Evolutionary conservation across 371 early-diverging fungal species (phyloP), one percentile per base, ranked within the genome.

Genomic region (Mucor lusitanicus): DNA sequence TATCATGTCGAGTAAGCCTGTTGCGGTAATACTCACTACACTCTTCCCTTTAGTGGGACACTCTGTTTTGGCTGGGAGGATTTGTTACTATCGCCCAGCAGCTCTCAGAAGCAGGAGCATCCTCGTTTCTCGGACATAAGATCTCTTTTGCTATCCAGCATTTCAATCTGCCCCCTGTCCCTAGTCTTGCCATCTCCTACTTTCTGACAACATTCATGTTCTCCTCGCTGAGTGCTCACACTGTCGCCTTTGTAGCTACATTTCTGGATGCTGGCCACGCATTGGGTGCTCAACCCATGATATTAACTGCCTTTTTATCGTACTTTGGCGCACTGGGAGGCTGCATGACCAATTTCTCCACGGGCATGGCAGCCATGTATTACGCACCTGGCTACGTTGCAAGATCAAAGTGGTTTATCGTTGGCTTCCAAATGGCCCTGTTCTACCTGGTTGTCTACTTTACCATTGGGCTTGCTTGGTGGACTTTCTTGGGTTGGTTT

Each of bases 21-120:
- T 28, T 27, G 28, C n/a, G n/a, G n/a, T n/a, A n/a, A n/a, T 28
- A 53, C 13, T 21, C 8, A 58, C 6, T 11, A 54, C 6, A 35
- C 25, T 54, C n/a, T 15, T 17, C 59, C 12, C n/a, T 25, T 27
- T 60, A 83, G 85, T 94, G 94, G 94, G 94, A 94, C 64, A 87
- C 91, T 0, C 82, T 91, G 44, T 92, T 91, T 67, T 94, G 94
- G 93, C 76, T 94, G 5, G 88, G 89, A 19, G 90, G 90, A 11
- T 91, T 94, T 76, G 84, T 94, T 30, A 82, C 91, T 3, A 86
- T 94, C 57, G 92, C 92, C 53, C 86, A 90, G 57, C 92, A 92
- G 66, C 76, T 94, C 2, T 79, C 88, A 13, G 83, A 81, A 13
- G 82, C 90, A 4, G 91, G 92, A 11, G 81, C 92, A 19, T 85